A percentile compares a stretch with the other conserved stretches of the same genome.
These are phyloP conservation scores for Mortierella sp. DNA, from an alignment of 371 early-diverging fungal species.

Conservation along the genomic window DNA sequence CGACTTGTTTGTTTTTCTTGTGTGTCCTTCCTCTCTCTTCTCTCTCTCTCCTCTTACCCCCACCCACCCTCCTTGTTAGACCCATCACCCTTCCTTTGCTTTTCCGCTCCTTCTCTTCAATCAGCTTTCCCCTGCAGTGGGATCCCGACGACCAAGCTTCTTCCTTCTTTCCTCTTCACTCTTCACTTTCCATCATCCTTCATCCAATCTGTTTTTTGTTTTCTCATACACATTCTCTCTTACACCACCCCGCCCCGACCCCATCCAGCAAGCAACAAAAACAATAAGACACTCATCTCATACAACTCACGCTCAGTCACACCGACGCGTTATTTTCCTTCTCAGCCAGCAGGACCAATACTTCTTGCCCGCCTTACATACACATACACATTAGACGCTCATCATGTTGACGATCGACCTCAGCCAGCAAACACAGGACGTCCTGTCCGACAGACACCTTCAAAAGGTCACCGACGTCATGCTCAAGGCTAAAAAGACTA, in stretches of 20 bases:
- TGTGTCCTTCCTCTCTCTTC: neutral
- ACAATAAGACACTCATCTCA: neutral
- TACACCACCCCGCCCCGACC: neutral
- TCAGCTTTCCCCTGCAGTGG: neutral
- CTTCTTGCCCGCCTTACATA: slow-evolving; percentile 5
- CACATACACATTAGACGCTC: slow-evolving; percentile 1
- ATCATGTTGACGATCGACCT: slow-evolving; percentile 55
- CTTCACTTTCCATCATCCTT: neutral
- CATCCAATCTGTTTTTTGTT: neutral
- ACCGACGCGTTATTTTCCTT: slow-evolving; percentile 3
- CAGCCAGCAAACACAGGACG: slow-evolving; percentile 39
- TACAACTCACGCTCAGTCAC: neutral
- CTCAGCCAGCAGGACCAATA: neutral
- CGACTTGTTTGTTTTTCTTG: neutral
- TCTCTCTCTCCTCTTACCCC: slow-evolving; percentile 17
- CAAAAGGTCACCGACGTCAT: slow-evolving; percentile 67
- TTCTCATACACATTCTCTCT: slow-evolving; percentile 1
- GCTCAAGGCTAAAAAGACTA: slow-evolving; percentile 76
- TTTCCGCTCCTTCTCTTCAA: neutral
- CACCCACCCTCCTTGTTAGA: neutral
- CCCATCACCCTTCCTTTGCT: neutral
- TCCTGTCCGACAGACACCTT: slow-evolving; percentile 61
- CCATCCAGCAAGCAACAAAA: neutral
- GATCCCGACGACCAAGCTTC: neutral
- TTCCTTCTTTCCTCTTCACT: neutral